Base-by-base conservation (phyloP, 2,329 filamentous ascomycete species). In the Aspergillus costaricaensis region DNA sequence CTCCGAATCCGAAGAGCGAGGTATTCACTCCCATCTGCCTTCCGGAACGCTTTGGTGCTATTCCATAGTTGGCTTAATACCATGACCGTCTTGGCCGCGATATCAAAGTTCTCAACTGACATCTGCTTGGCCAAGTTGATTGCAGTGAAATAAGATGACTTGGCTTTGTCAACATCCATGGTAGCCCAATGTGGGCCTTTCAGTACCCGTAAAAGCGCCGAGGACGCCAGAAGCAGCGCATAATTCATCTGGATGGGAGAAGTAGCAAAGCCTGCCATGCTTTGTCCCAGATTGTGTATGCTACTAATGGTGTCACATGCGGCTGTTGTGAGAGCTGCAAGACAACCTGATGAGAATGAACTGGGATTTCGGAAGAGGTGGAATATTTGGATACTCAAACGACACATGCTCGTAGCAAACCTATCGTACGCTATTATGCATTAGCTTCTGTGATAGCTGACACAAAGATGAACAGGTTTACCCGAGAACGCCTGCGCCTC, bases 41-140 rank as follows among this genome's bases (percentile, higher is more conserved):
- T 76, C 23, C 73, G 74, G 61, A 79, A 80, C 8, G 72, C 76
- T 59, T 70, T 79, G 54, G 51, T 70, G 65, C 77, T 80, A 55
- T 76, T 77, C 74, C 76, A 79, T 12, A 79, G 56, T 36, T 77
- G 72, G 43, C 70, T 78, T 27, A 80, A 51, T 2, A 76, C 64
- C 0, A 65, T 67, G 6, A 73, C 71, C 4, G 67, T 71, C 53
- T 75, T 76, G 2, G 73, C 68, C 0, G 76, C 66, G 2, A 68
- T 60, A 44, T 80, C 77, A 6, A 72, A 72, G 43, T 70, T 74
- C 15, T 76, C 72, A 7, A 74, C 65, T 0, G 75, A 74, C 67
- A 79, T 74, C 43, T 72, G 68, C 57, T 77, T 77, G 2, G 73
- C 68, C 10, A 80, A 60, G 56, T 77, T 77, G 55, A 80, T 75